These are phyloP conservation scores for Lactuca saligna DNA, from an alignment of 129 eudicot genomes.

Conservation along the genomic window DNA sequence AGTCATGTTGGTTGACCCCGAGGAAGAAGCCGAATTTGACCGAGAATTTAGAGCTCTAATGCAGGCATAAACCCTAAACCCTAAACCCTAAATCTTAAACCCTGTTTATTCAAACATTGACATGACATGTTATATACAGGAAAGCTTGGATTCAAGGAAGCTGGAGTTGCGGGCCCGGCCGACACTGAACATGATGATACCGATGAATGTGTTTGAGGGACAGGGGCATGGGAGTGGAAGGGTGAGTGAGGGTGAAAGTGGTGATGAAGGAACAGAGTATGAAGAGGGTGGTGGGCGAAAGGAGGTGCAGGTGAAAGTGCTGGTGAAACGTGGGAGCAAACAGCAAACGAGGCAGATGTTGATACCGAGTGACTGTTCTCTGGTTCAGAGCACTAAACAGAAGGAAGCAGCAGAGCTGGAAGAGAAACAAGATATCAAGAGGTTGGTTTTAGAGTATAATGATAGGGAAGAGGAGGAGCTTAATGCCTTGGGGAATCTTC, in stretches of 20 bases:
- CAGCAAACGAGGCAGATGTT: slow-evolving; percentile 87
- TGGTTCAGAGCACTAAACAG: slow-evolving; percentile 90
- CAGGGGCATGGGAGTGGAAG: slow-evolving; percentile 68
- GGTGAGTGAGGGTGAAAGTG: slow-evolving; percentile 86
- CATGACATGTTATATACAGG: slow-evolving; percentile 45
- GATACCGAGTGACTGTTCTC: slow-evolving; percentile 84
- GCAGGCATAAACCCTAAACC: slow-evolving; percentile 38
- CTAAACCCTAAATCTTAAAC: too few relatives aligned
- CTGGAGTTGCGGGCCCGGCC: slow-evolving; percentile 87
- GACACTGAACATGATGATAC: slow-evolving; percentile 90
- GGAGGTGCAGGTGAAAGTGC: slow-evolving; percentile 86
- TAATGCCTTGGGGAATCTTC: slow-evolving; percentile 59
- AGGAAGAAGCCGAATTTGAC: slow-evolving; percentile 92
- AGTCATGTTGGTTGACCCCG: slow-evolving; percentile 68
- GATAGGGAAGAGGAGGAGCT: slow-evolving; percentile 97
- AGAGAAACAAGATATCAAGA: slow-evolving; percentile 91
- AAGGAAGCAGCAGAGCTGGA: slow-evolving; percentile 97
- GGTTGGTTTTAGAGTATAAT: slow-evolving; percentile 86
- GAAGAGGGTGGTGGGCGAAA: slow-evolving; percentile 64
- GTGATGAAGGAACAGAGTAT: slow-evolving; percentile 70
- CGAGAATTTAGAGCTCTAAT: slow-evolving; percentile 79
- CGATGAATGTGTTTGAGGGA: slow-evolving; percentile 81
- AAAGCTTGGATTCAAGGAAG: slow-evolving; percentile 92
- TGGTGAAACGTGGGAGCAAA: slow-evolving; percentile 95
- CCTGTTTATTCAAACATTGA: too few relatives aligned